A percentile compares a stretch with the other conserved stretches of the same genome.
Conservation (phyloP, 1,139 yeast species). For the Hemisphaericaspora subhashii region DNA sequence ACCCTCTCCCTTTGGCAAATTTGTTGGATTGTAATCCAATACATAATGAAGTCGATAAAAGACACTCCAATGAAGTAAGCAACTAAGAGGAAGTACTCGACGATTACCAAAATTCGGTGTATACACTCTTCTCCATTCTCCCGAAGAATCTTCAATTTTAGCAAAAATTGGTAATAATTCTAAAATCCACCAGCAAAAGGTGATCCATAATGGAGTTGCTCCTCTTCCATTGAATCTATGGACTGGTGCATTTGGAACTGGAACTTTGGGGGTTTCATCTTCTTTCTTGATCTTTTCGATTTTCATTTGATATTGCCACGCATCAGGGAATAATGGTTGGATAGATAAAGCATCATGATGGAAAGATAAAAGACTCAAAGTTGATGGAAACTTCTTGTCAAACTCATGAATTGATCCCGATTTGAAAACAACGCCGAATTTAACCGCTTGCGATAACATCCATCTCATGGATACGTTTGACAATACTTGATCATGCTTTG, state of each 20-base stretch:
- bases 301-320: neutral
- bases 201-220: conserved; percentile 17
- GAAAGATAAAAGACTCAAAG: conserved; percentile 42
- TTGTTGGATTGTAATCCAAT: conserved; percentile 44
- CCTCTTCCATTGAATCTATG: conserved; percentile 36
- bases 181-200: conserved; percentile 58
- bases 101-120: conserved; percentile 55
- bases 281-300: neutral
- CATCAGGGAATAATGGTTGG: conserved; percentile 8
- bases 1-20: conserved; percentile 34
- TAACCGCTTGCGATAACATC: conserved; percentile 55
- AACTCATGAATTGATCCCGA: conserved; percentile 39
- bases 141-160: conserved; percentile 43
- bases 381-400: conserved; percentile 32
- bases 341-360: conserved; percentile 46
- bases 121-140: conserved; percentile 48
- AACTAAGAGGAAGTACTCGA: conserved; percentile 48
- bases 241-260: conserved; percentile 11
- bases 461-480: conserved; percentile 54
- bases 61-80: conserved; percentile 62
- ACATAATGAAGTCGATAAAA: conserved; percentile 52
- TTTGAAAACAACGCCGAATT: conserved; percentile 49
- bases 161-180: conserved; percentile 59
- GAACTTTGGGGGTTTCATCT: neutral
- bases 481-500: conserved; percentile 29